phyloP scores from a whole-genome alignment of 176 grass and related monocot species.

The Hsuehochloa calcarea region DNA sequence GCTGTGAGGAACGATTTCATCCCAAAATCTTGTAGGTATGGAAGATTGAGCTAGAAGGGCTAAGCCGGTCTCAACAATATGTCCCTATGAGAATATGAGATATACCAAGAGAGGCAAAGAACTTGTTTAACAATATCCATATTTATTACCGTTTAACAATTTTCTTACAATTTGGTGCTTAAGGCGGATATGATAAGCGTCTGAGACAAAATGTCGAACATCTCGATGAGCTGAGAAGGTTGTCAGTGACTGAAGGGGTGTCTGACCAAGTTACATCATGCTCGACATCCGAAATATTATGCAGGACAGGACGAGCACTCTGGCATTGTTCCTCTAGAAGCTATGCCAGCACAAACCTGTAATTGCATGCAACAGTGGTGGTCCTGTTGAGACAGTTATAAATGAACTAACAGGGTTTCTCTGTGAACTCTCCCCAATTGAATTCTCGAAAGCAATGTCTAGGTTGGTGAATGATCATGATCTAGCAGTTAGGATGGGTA shows the following conservation, averaged over 20 bases:
- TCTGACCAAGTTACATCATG: no score
- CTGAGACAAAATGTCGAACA: slow-evolving; percentile 61
- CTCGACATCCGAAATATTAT: no score
- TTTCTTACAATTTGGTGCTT: background rate
- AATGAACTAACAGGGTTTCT: slow-evolving; percentile 49
- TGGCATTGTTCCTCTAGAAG: slow-evolving; percentile 55
- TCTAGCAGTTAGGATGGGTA: slow-evolving; percentile 48
- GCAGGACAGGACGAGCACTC: slow-evolving; percentile 53
- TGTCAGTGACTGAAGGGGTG: slow-evolving; percentile 42
- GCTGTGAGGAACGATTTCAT: no score
- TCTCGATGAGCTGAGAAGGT: slow-evolving; percentile 46
- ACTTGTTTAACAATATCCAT: background rate
- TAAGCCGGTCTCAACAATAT: no score
- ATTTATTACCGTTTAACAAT: background rate
- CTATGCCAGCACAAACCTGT: slow-evolving; percentile 51
- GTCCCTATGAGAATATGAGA: no score
- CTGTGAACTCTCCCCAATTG: slow-evolving; percentile 38
- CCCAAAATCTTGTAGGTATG: no score
- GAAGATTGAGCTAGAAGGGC: no score
- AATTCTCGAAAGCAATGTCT: slow-evolving; percentile 45
- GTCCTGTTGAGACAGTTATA: slow-evolving; percentile 47
- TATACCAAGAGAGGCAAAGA: no score
- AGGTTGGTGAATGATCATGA: slow-evolving; percentile 44
- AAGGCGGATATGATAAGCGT: slow-evolving; percentile 50
- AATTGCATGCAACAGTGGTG: slow-evolving; percentile 58